phyloP scores from a whole-genome alignment of 768 basidiomycete species.

The Tulasnella sp. region DNA sequence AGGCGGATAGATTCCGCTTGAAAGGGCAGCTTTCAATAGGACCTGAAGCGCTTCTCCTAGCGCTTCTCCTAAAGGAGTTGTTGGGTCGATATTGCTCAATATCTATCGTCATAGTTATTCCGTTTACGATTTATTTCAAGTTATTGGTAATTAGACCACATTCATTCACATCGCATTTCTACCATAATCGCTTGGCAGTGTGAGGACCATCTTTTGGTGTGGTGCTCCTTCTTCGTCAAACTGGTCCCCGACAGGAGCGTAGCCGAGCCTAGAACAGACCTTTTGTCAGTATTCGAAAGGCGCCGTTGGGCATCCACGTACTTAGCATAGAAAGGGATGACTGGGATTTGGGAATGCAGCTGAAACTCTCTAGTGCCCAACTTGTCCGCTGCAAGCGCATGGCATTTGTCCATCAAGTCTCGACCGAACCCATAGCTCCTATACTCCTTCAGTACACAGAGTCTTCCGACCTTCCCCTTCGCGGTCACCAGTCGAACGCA shows the following conservation, averaged over 20 bases:
- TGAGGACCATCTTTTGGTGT: conserved; percentile 72
- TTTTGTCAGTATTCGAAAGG: conserved; percentile 22
- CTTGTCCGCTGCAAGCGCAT: background rate
- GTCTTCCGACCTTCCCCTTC: conserved; percentile 61
- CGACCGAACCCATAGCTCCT: conserved; percentile 62
- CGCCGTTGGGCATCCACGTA: conserved; percentile 40
- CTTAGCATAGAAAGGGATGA: conserved; percentile 72
- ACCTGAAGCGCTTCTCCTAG: too few relatives aligned
- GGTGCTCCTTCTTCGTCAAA: conserved; percentile 82
- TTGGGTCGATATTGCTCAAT: background rate
- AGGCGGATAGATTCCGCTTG: background rate
- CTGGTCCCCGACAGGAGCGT: conserved; percentile 47
- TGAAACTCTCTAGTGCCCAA: conserved; percentile 42
- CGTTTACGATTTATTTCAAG: background rate
- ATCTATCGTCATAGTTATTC: background rate
- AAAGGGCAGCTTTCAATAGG: background rate
- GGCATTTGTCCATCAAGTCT: conserved; percentile 49
- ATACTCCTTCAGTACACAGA: conserved; percentile 55
- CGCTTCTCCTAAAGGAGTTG: background rate
- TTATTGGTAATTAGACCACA: background rate
- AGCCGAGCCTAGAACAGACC: conserved; percentile 23
- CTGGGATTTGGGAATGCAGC: conserved; percentile 67
- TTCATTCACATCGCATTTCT: background rate
- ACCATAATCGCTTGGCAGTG: background rate
- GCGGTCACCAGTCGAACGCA: conserved; percentile 55